phyloP scores from a whole-genome alignment of 208 protist species.

The Crithidia bombi region DNA sequence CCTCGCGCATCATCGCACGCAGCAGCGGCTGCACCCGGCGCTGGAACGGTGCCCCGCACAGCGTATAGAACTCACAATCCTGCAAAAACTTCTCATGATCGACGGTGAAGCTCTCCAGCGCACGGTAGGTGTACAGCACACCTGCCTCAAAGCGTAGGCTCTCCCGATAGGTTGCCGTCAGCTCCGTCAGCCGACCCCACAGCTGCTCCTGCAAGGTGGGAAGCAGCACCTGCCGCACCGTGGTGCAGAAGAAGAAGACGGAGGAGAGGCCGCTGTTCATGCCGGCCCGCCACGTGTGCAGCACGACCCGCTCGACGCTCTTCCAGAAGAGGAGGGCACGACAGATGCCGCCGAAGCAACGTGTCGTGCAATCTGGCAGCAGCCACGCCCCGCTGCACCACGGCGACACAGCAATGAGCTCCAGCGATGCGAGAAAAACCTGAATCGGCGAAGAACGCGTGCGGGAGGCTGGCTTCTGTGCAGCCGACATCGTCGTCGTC shows the following conservation, averaged over 20 bases:
- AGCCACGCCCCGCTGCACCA: conserved; percentile 41
- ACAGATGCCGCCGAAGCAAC: conserved; percentile 45
- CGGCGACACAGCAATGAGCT: conserved; percentile 15
- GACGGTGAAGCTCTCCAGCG: conserved; percentile 60
- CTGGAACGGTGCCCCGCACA: conserved; percentile 51
- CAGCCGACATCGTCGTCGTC: background rate
- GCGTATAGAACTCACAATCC: conserved; percentile 68
- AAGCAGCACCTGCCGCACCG: conserved; percentile 52
- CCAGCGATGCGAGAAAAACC: conserved; percentile 26
- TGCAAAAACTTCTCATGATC: conserved; percentile 68
- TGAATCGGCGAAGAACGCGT: conserved; percentile 18
- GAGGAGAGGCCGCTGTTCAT: conserved; percentile 56
- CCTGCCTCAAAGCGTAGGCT: conserved; percentile 53
- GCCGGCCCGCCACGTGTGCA: conserved; percentile 57
- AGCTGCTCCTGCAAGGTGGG: conserved; percentile 58
- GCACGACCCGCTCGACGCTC: conserved; percentile 58
- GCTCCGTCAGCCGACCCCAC: conserved; percentile 58
- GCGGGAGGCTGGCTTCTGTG: too few relatives aligned
- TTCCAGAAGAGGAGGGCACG: conserved; percentile 78
- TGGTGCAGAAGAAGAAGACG: conserved; percentile 80
- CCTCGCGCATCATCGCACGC: conserved; percentile 56
- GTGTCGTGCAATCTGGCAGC: conserved; percentile 32
- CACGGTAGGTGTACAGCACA: conserved; percentile 54
- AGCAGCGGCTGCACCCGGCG: conserved; percentile 45
- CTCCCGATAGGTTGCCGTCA: conserved; percentile 43